A percentile compares a stretch with the other conserved stretches of the same genome.
Conservation (phyloP, 2,329 filamentous ascomycete genomes). For the Bimuria novae-zelandiae region DNA sequence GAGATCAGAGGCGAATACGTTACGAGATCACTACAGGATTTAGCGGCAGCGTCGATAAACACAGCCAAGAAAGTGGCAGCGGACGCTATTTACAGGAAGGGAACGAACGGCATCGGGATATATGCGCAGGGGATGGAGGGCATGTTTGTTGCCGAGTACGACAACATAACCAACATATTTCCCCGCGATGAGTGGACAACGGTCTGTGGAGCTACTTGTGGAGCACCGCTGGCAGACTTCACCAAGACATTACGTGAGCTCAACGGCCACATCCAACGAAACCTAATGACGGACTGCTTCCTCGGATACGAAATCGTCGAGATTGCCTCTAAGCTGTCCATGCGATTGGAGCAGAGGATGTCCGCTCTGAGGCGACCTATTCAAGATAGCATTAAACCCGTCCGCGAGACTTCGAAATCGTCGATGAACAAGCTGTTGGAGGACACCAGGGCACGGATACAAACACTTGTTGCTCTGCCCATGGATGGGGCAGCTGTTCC, state of each 20-base stretch:
- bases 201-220: slow-evolving; percentile 79
- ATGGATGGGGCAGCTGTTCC: slow-evolving; percentile 78
- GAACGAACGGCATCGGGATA: slow-evolving; percentile 87
- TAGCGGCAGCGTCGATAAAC: slow-evolving; percentile 82
- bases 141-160: slow-evolving; percentile 85
- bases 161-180: slow-evolving; percentile 88
- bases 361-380: slow-evolving; percentile 84
- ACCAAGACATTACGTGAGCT: slow-evolving; percentile 84
- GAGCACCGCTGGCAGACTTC: slow-evolving; percentile 78
- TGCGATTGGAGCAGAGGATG: slow-evolving; percentile 77
- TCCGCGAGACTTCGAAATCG: slow-evolving; percentile 87
- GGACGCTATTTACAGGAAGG: slow-evolving; percentile 82
- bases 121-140: slow-evolving; percentile 88
- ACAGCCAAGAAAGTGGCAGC: slow-evolving; percentile 73
- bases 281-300: slow-evolving; percentile 89
- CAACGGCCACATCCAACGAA: slow-evolving; percentile 84
- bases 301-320: slow-evolving; percentile 95
- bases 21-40: slow-evolving; percentile 78
- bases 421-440: slow-evolving; percentile 84
- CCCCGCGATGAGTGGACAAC: slow-evolving; percentile 80
- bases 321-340: slow-evolving; percentile 79
- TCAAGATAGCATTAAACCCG: slow-evolving; percentile 82
- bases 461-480: slow-evolving; percentile 69
- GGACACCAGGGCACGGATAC: slow-evolving; percentile 75
- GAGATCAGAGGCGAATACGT: slow-evolving; percentile 87